Evolutionary conservation across 75 land plant genomes (phyloP), one percentile per base, ranked within the genome.

Genomic region (Pinus albicaulis): DNA sequence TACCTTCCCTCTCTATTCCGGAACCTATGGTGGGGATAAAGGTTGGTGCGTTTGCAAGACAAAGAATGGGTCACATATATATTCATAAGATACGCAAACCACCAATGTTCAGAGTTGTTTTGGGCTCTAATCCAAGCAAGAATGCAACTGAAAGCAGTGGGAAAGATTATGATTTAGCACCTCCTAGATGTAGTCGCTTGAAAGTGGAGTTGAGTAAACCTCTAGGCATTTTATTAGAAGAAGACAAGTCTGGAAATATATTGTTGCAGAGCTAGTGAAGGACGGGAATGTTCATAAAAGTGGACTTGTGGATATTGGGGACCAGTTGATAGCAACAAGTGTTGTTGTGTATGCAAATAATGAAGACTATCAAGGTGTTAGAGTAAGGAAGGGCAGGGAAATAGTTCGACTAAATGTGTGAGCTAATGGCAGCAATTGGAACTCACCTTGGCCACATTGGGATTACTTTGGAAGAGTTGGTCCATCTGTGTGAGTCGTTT

Each of bases 271-370:
- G 66, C 74, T 84, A 16, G 48, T 81, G 15, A 20, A 59, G 55
- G 86, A 71, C 73, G 86, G 86, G 4, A 84, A 84, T 69, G 86
- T 84, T 28, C 80, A 84, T 6, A 84, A 77, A 62, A 71, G 79
- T 38, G 84, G 86, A 58, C 28, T 84, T 58, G 65, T 84, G 60
- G 80, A 78, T 55, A 73, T 74, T 24, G 86, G 86, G 16, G 86
- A 84, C 70, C 86, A 84, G 75, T 80, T 84, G 59, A 81, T 84
- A 53, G 86, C 86, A 44, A 84, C 86, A 73, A 84, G 86, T 59
- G 86, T 84, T 15, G 48, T 84, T 58, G 80, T 81, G 8, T 84
- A 84, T 77, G 84, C 66, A 26, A 58, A 23, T 48, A 76, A 57
- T 55, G 84, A 84, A 26, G 80, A 73, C 17, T 84, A 84, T 60